Percentiles rank a stretch among this genome's conserved stretches.
phyloP scores from a whole-genome alignment of 2,329 filamentous ascomycete genomes.

The Metarhizium robertsii region DNA sequence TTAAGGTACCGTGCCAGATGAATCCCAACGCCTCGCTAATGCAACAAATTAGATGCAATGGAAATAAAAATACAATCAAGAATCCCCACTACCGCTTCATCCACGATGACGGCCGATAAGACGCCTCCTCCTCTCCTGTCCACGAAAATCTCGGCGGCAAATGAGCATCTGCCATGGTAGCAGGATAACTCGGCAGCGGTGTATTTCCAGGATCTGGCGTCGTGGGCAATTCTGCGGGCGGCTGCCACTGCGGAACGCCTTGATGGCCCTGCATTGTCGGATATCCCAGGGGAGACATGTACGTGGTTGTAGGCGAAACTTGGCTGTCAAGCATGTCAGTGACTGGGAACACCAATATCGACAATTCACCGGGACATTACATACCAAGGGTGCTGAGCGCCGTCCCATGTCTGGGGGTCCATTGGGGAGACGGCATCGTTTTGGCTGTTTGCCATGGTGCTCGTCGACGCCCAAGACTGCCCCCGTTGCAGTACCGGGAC shows the following conservation, averaged over 20 bases:
- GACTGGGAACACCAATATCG: background rate
- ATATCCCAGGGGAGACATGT: background rate
- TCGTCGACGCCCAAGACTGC: background rate
- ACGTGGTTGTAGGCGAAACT: background rate
- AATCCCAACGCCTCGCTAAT: background rate
- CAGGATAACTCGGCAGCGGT: constrained; percentile 23
- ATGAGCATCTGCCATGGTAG: background rate
- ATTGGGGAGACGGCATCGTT: background rate
- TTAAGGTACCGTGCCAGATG: background rate
- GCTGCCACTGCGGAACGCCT: background rate
- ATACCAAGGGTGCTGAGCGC: background rate
- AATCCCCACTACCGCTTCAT: background rate
- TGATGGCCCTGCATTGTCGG: background rate
- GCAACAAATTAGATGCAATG: background rate
- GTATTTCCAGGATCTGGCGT: constrained; percentile 21
- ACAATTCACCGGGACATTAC: background rate
- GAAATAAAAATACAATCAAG: background rate
- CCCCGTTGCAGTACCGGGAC: background rate
- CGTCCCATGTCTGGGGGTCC: background rate
- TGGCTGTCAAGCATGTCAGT: background rate
- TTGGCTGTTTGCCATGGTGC: background rate
- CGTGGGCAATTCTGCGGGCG: constrained; percentile 4
- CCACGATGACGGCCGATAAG: constrained; percentile 15
- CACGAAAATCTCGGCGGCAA: constrained; percentile 19
- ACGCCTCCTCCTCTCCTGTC: constrained; percentile 17